Conservation (phyloP, 2,329 filamentous ascomycete genomes). For the Colletotrichum sojae region DNA sequence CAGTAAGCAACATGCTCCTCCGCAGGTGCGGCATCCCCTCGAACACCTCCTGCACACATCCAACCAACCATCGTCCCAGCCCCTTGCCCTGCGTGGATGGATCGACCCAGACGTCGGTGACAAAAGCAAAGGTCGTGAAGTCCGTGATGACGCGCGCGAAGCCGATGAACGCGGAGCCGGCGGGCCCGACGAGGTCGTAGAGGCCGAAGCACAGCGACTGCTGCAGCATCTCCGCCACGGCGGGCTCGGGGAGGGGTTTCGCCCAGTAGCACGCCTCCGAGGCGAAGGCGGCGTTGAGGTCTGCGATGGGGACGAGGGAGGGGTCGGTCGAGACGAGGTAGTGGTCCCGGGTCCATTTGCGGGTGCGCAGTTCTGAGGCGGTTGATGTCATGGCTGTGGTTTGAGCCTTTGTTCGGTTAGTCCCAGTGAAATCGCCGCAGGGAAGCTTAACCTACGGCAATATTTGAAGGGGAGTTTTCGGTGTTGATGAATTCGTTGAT, state of each 20-base stretch:
- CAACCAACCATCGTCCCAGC: slow-evolving; percentile 75
- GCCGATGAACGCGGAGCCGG: slow-evolving; percentile 57
- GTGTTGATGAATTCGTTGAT: too few relatives aligned
- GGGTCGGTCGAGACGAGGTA: slow-evolving; percentile 75
- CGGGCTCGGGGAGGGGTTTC: slow-evolving; percentile 61
- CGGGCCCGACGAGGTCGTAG: slow-evolving; percentile 53
- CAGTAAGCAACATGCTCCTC: slow-evolving; percentile 69
- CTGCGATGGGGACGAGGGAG: slow-evolving; percentile 65
- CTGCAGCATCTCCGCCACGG: slow-evolving; percentile 66
- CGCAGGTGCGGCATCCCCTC: slow-evolving; percentile 71
- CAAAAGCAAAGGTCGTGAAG: slow-evolving; percentile 76
- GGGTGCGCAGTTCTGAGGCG: slow-evolving; percentile 8
- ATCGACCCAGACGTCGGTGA: slow-evolving; percentile 78
- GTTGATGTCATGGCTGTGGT: slow-evolving; percentile 12
- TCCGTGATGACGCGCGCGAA: slow-evolving; percentile 78
- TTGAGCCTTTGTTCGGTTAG: background rate
- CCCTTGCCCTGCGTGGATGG: slow-evolving; percentile 72
- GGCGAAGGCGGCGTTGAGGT: slow-evolving; percentile 68
- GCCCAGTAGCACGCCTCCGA: slow-evolving; percentile 75
- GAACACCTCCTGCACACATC: slow-evolving; percentile 69
- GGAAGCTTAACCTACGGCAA: too few relatives aligned
- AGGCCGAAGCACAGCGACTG: slow-evolving; percentile 73
- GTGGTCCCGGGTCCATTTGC: slow-evolving; percentile 62
- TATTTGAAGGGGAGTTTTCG: too few relatives aligned
- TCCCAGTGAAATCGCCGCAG: too few relatives aligned